A percentile compares a stretch with the other conserved stretches of the same genome.
Evolutionary conservation across 1,284 basidiomycete species (phyloP).

Genomic region (Cutaneotrichosporon arboriforme): DNA sequence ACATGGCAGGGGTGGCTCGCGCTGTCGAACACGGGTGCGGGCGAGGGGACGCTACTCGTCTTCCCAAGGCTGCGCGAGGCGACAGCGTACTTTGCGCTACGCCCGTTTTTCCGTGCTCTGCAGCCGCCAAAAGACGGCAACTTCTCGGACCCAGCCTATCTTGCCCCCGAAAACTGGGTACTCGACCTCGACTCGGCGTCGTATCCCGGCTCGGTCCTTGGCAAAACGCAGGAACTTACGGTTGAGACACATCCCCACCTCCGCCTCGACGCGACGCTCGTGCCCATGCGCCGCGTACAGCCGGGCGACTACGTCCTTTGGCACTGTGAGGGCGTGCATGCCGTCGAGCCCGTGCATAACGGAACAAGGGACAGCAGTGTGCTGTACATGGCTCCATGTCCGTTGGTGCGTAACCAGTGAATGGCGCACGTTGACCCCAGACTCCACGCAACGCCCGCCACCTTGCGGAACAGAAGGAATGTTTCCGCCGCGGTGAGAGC

Average conservation of each 20-base stretch:
- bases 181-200: constrained; percentile 56
- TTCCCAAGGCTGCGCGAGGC: constrained; percentile 68
- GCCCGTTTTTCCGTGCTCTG: constrained; percentile 61
- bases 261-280: constrained; percentile 40
- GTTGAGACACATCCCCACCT: constrained; percentile 65
- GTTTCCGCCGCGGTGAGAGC: constrained; percentile 57
- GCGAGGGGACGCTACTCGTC: constrained; percentile 67
- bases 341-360: constrained; percentile 60
- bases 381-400: constrained; percentile 70
- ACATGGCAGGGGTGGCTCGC: constrained; percentile 66
- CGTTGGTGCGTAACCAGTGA: constrained; percentile 45
- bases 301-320: constrained; percentile 65
- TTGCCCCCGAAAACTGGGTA: constrained; percentile 60
- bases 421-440: not conserved
- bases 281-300: constrained; percentile 62
- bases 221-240: constrained; percentile 61
- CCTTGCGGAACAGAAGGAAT: constrained; percentile 56
- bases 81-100: constrained; percentile 67
- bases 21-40: constrained; percentile 55
- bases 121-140: constrained; percentile 7
- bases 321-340: constrained; percentile 69
- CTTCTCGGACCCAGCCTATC: constrained; percentile 27
- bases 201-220: constrained; percentile 61
- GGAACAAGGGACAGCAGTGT: constrained; percentile 65
- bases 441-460: constrained; percentile 61